Base-by-base conservation (phyloP, 169 alveolate genomes). In the Cystoisospora suis region DNA sequence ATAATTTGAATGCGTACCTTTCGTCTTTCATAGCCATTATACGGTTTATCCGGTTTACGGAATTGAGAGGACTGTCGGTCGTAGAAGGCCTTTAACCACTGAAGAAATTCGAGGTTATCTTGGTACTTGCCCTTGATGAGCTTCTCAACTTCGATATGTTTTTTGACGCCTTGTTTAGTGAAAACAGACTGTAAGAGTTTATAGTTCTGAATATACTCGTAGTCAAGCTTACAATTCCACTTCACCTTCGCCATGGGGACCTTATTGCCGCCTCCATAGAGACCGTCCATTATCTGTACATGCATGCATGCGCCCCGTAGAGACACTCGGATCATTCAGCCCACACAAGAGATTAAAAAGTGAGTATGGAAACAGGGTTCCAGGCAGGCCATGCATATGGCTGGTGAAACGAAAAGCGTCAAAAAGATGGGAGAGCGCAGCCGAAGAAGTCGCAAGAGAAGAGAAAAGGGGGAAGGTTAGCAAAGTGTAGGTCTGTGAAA, bases 51-150 rank as follows among this genome's bases (percentile, higher is more conserved):
- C 81, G 45, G 80, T 34, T 95, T 93, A 49, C 96, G 94, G 34
- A 97, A 91, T 32, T 81, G 70, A 44, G 90, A 46, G 2, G 89
- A 81, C 77, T 89, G 93, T n/a, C 93, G 53, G 87, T 97, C 99
- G 94, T 95, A 98, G 94, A 95, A 97, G n/a, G 98, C 97, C 93
- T 98, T 98, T 91, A 99, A 90, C 99, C 99, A 99, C 94, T 99
- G 99, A 53, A 97, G 92, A 93, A 99, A 97, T 93, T 98, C 99
- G 72, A 97, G 95, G 94, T 98, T 97, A 93, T 98, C 99, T 87
- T 97, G 98, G 94, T 97, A 97, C 90, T 97, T 97, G 29, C 99
- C 99, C 83, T 97, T 98, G 34, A 97, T 96, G 46, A 96, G 95
- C 94, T 93, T 95, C 90, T 97, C 97, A 44, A 98, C 98, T 90